Conservation (phyloP, 2,329 filamentous ascomycete species). For the Elsinoe perseae region DNA sequence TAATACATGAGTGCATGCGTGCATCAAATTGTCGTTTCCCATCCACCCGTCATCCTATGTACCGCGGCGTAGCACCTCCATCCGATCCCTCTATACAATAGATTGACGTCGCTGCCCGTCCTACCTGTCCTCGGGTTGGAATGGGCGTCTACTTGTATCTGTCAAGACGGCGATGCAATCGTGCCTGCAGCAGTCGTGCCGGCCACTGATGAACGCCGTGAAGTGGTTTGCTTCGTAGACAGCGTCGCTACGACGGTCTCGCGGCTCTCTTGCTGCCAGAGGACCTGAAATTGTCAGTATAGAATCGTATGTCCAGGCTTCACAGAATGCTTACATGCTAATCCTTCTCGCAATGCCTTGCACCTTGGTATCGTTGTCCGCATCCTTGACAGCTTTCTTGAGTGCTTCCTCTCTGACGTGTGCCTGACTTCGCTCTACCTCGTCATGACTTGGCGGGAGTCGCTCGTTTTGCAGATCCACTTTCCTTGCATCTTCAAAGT, state of each 20-base stretch:
- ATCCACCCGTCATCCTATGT: neutral
- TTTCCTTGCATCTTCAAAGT: slow-evolving; percentile 93
- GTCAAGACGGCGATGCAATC: neutral
- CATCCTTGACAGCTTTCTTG: slow-evolving; percentile 76
- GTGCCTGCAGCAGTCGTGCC: too few relatives aligned
- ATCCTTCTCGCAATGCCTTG: slow-evolving; percentile 82
- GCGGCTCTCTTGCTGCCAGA: slow-evolving; percentile 6
- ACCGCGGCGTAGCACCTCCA: neutral
- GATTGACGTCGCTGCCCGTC: neutral
- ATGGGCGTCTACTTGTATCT: neutral
- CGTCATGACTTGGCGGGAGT: slow-evolving; percentile 83
- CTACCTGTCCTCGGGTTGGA: neutral
- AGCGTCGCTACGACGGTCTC: slow-evolving; percentile 6
- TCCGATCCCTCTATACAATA: neutral
- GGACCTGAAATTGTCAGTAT: neutral
- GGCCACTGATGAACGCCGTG: neutral
- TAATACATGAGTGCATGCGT: slow-evolving; percentile 6
- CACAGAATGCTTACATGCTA: slow-evolving; percentile 68
- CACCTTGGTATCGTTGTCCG: slow-evolving; percentile 83
- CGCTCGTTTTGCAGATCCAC: slow-evolving; percentile 96
- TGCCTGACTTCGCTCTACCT: slow-evolving; percentile 75
- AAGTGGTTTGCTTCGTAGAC: neutral
- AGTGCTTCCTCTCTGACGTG: slow-evolving; percentile 75
- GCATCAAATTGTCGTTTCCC: slow-evolving; percentile 10
- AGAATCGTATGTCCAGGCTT: neutral